phyloP scores from a whole-genome alignment of 2,329 filamentous ascomycete species.

The Aspergillus sp. region DNA sequence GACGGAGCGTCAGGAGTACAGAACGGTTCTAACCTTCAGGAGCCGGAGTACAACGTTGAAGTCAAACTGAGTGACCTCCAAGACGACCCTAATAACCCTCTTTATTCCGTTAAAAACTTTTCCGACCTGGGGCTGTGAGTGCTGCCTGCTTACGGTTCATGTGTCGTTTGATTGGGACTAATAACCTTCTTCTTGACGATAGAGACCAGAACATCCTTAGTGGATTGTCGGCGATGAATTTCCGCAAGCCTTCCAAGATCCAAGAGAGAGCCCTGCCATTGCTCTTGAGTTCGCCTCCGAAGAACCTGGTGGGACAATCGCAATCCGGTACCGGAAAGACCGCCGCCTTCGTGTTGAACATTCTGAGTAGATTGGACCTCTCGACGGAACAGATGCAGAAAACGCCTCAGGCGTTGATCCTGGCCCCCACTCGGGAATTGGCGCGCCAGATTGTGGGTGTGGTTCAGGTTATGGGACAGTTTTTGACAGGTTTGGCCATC shows the following conservation, averaged over 20 bases:
- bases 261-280: constrained; percentile 90
- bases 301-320: constrained; percentile 96
- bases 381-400: constrained; percentile 47
- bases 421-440: constrained; percentile 89
- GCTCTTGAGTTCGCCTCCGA: constrained; percentile 75
- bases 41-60: constrained; percentile 79
- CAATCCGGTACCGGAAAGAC: constrained; percentile 98
- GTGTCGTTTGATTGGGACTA: too few species aligned
- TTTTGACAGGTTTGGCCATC: constrained; percentile 66
- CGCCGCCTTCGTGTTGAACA: constrained; percentile 87
- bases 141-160: not conserved
- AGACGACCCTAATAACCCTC: constrained; percentile 73
- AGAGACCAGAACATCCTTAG: constrained; percentile 60
- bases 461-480: constrained; percentile 72
- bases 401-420: constrained; percentile 71
- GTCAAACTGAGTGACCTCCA: constrained; percentile 88
- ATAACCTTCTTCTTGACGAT: constrained; percentile 6
- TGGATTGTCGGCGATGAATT: constrained; percentile 72
- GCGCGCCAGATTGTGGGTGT: constrained; percentile 90
- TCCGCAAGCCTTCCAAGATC: constrained; percentile 93
- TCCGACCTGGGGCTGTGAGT: constrained; percentile 77
- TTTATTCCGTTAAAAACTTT: constrained; percentile 77
- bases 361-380: constrained; percentile 78
- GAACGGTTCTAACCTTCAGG: constrained; percentile 49
- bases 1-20: constrained; percentile 33